Evolutionary conservation across 129 eudicot species (phyloP), one percentile per base, ranked within the genome.

Genomic region (Sambucus nigra): DNA sequence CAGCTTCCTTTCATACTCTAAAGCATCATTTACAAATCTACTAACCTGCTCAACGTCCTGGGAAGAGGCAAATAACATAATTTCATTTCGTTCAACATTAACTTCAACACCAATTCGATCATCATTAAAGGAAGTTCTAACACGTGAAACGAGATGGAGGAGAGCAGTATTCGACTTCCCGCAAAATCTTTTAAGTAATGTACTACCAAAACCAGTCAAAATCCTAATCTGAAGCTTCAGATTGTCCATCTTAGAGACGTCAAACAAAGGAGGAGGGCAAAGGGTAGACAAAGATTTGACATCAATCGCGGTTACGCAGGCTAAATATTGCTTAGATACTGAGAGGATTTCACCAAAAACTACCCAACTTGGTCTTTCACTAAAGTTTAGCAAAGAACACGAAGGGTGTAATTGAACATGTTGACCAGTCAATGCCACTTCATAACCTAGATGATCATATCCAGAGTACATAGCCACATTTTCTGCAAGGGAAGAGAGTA

Each of bases 381-480:
- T 68, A 32, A 91, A 91, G 51, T 65, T 73, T 13, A 74, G 69
- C 52, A 91, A 68, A 28, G 98, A 81, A 68, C 94, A 91, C 7
- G 94, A 76, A 27, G 98, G 95, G 70, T 91, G 98, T 61, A 91
- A 74, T 52, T 74, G 88, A 25, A 86, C 63, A 48, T 80, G 76
- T 24, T 63, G 70, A 53, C 94, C 87, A 0, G 82, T 70, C 42
- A 73, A 67, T 24, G 86, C 89, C 53, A 85, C 94, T 69, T 81
- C 88, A 73, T 91, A 91, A 7, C 98, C 98, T 40, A 85, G 87
- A 51, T 70, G 68, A 69, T 91, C 94, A 66, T 80, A 76, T 39
- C 98, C 98, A 21, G 95, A 79, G 60, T 76, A 82, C 83, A 85
- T 61, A 23, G 98, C 98, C 21, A 82, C 76, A 55, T 82, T 85